phyloP scores from a whole-genome alignment of 371 early-diverging fungal genomes.

The Syncephalastrum contaminatum region DNA sequence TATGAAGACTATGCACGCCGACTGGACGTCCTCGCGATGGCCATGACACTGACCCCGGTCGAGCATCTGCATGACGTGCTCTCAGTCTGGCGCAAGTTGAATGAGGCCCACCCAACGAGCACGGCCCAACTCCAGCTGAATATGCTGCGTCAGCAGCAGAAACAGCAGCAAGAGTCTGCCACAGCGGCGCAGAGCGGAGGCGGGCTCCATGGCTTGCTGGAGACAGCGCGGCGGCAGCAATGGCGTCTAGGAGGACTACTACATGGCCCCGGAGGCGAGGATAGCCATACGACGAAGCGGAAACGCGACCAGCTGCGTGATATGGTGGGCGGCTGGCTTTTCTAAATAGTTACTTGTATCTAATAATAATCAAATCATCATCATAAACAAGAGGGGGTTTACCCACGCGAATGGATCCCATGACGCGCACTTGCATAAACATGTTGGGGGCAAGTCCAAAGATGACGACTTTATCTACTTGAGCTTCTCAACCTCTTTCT shows the following conservation, averaged over 20 bases:
- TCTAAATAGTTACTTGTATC: conserved; percentile 2
- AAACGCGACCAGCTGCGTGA: conserved; percentile 21
- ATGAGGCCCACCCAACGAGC: conserved; percentile 26
- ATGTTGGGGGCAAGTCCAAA: too few relatives aligned
- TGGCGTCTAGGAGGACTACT: conserved; percentile 13
- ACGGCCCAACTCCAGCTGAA: conserved; percentile 2
- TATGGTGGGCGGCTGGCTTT: conserved; percentile 18
- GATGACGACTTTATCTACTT: too few relatives aligned
- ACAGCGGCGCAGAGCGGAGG: too few relatives aligned
- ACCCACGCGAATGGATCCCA: too few relatives aligned
- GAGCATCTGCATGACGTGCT: conserved; percentile 58
- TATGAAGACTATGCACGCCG: conserved; percentile 47
- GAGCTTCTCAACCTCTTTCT: too few relatives aligned
- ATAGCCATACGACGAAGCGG: conserved; percentile 7
- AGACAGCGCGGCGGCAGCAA: conserved; percentile 10
- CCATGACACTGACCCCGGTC: conserved; percentile 58
- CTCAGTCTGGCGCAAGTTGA: conserved; percentile 57
- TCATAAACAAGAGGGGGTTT: too few relatives aligned
- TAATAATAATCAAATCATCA: too few relatives aligned
- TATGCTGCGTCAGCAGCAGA: conserved; percentile 1
- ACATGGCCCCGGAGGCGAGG: conserved; percentile 5
- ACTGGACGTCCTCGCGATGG: conserved; percentile 60
- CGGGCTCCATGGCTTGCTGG: conserved; percentile 9
- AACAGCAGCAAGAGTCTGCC: too few relatives aligned
- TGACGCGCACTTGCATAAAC: too few relatives aligned